Conservation (phyloP, 2,329 filamentous ascomycete species). For the Cercospora zeina region DNA sequence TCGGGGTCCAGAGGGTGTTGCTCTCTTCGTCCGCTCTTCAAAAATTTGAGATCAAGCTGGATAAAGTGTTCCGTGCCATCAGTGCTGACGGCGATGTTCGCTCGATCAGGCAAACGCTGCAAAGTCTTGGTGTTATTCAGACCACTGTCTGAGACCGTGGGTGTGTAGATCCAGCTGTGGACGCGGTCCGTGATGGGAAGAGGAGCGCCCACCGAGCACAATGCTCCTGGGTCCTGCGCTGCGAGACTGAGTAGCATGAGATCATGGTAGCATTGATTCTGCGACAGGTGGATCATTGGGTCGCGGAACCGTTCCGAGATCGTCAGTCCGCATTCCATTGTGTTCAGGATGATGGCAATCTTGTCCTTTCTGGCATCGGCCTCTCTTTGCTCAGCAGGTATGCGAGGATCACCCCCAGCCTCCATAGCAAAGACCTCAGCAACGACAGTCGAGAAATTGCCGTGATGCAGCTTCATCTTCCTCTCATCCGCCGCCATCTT, state of each 20-base stretch:
- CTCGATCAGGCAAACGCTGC: constrained; percentile 30
- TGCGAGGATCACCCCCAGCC: constrained; percentile 46
- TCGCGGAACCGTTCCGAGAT: constrained; percentile 37
- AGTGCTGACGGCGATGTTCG: constrained; percentile 30
- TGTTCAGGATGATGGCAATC: constrained; percentile 46
- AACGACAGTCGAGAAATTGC: constrained; percentile 42
- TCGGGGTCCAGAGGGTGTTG: constrained; percentile 29
- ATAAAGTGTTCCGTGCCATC: constrained; percentile 43
- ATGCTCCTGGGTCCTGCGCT: constrained; percentile 44
- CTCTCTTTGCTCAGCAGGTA: constrained; percentile 44
- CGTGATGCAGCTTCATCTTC: constrained; percentile 34
- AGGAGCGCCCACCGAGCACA: constrained; percentile 43
- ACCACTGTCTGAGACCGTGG: constrained; percentile 39
- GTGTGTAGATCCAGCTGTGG: constrained; percentile 37
- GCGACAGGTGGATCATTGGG: constrained; percentile 31
- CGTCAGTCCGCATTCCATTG: constrained; percentile 44
- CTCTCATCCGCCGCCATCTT: constrained; percentile 31
- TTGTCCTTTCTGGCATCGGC: constrained; percentile 49
- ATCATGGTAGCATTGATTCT: constrained; percentile 47
- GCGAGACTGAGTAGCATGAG: constrained; percentile 46
- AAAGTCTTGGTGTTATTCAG: constrained; percentile 41
- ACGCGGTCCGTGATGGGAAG: constrained; percentile 29
- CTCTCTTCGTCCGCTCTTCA: constrained; percentile 34
- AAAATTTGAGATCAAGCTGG: constrained; percentile 45
- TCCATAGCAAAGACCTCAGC: constrained; percentile 46